phyloP scores from a whole-genome alignment of 768 basidiomycete species.

The Collybia sordida region DNA sequence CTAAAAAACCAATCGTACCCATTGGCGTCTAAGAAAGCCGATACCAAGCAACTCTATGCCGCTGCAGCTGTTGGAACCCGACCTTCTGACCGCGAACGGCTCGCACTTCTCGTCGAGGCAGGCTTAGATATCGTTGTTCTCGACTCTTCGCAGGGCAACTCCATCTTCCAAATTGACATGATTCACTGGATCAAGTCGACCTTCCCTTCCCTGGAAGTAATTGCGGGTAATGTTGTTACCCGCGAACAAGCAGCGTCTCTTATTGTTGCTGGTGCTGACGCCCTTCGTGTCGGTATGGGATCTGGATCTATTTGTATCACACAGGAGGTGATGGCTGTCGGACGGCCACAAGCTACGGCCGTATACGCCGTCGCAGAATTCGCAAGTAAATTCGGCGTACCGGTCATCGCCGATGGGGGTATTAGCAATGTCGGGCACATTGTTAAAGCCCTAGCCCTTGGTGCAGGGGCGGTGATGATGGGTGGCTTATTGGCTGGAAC shows the following conservation, averaged over 20 bases:
- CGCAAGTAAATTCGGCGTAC: constrained; percentile 88
- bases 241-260: constrained; percentile 94
- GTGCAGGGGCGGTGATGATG: constrained; percentile 99
- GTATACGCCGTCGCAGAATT: constrained; percentile 97
- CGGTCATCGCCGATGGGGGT: constrained; percentile 96
- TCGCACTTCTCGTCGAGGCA: constrained; percentile 84
- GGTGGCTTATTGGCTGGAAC: constrained; percentile 94
- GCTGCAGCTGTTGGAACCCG: constrained; percentile 96
- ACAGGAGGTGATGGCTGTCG: constrained; percentile 99
- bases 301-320: constrained; percentile 99
- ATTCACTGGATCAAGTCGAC: constrained; percentile 88
- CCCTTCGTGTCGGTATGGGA: constrained; percentile 96
- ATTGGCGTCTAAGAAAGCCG: constrained; percentile 86
- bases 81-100: constrained; percentile 81
- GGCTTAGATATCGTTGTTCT: constrained; percentile 94
- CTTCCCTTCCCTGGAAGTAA: constrained; percentile 85
- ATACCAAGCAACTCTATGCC: constrained; percentile 93
- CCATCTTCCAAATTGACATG: constrained; percentile 92
- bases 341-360: constrained; percentile 97
- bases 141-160: constrained; percentile 98
- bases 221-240: constrained; percentile 97
- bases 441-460: constrained; percentile 92
- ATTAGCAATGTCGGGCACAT: constrained; percentile 95
- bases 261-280: constrained; percentile 94
- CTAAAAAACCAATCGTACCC: constrained; percentile 98